phyloP scores from a whole-genome alignment of 75 land plant genomes.

The Pinus tabuliformis region DNA sequence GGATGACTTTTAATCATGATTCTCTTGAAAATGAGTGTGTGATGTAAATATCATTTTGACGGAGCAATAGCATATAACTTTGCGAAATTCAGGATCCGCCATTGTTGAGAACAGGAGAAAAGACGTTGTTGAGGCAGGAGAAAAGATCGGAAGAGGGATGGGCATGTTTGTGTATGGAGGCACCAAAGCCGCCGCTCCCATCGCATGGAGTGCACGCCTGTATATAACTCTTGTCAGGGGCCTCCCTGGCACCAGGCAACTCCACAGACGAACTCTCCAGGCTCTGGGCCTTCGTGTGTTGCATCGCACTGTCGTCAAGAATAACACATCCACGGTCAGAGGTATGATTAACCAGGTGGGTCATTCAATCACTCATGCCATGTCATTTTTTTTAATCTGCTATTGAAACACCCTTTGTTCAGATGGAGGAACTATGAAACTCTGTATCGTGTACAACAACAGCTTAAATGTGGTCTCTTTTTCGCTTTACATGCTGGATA shows the following conservation, averaged over 20 bases:
- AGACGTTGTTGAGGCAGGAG: neutral
- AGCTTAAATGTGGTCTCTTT: too few relatives aligned
- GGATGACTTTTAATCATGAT: too few relatives aligned
- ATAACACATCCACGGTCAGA: slow-evolving; percentile 82
- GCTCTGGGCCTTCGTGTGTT: slow-evolving; percentile 79
- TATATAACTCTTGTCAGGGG: slow-evolving; percentile 90
- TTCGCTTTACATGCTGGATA: too few relatives aligned
- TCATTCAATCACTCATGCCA: neutral
- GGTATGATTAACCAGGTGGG: slow-evolving; percentile 94
- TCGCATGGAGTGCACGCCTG: slow-evolving; percentile 70
- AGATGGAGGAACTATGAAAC: too few relatives aligned
- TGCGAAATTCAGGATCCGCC: too few relatives aligned
- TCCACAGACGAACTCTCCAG: slow-evolving; percentile 82
- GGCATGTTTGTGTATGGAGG: slow-evolving; percentile 47
- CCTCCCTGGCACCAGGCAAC: slow-evolving; percentile 74
- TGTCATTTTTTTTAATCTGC: neutral
- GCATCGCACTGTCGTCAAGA: slow-evolving; percentile 75
- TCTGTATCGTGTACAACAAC: too few relatives aligned
- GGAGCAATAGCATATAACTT: too few relatives aligned
- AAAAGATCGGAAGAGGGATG: slow-evolving; percentile 8
- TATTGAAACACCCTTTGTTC: too few relatives aligned
- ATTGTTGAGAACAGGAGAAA: neutral
- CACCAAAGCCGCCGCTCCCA: slow-evolving; percentile 49
- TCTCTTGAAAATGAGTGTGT: too few relatives aligned
- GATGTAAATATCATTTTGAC: too few relatives aligned